Conservation (phyloP, 2,329 filamentous ascomycete species). For the Cordyceps pruinosa region DNA sequence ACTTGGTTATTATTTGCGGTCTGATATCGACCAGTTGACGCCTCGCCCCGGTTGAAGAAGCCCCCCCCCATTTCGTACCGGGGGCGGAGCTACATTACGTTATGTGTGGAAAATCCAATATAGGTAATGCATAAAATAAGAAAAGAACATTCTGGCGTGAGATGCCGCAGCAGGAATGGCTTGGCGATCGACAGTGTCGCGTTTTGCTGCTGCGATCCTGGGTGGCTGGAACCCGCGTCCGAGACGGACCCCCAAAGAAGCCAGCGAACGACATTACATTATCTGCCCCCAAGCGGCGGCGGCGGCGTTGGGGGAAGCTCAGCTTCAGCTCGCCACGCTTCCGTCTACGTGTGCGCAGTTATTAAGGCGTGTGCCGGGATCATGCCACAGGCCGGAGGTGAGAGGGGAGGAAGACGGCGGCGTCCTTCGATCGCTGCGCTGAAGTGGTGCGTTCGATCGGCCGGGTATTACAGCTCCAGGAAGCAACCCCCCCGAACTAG, state of each 20-base stretch:
- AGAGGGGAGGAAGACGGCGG: not conserved
- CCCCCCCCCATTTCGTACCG: not conserved
- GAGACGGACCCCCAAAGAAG: too few species aligned
- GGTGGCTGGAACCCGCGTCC: not conserved
- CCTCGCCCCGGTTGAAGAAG: not conserved
- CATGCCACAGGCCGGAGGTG: too few species aligned
- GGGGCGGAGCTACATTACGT: not conserved
- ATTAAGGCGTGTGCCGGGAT: not conserved
- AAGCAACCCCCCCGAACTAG: too few species aligned
- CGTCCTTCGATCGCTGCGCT: not conserved
- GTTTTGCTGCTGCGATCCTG: not conserved
- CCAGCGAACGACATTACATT: too few species aligned
- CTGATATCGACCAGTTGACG: not conserved
- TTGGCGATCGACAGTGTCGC: not conserved
- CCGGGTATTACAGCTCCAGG: not conserved
- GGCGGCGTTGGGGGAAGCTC: not conserved
- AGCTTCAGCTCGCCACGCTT: not conserved
- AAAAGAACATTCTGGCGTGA: not conserved
- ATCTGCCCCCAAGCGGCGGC: not conserved
- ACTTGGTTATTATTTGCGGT: conserved; percentile 8
- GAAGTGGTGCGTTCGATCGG: not conserved
- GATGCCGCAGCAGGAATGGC: not conserved
- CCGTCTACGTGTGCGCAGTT: not conserved
- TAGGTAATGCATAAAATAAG: not conserved
- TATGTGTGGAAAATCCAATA: not conserved